Evolutionary conservation across 768 basidiomycete species (phyloP), one percentile per base, ranked within the genome.

Genomic region (Candolleomyces aberdarensis): DNA sequence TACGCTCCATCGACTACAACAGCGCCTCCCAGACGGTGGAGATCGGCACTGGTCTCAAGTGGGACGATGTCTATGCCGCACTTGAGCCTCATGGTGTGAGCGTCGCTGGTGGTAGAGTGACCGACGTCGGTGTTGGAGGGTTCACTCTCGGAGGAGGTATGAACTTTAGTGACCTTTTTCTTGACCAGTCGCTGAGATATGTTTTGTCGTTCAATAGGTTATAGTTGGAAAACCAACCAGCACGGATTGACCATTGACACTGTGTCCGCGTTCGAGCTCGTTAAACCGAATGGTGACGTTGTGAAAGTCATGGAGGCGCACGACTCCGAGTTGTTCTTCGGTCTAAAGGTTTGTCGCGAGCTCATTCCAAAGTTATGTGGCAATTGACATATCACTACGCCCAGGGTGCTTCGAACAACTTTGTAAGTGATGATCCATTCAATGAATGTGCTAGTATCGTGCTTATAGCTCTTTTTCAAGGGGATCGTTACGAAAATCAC

Each of bases 361-460:
- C 20, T 22, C 29, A 8, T 46, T 20, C 44, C 44, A 13, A 46
- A 6, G 29, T 26, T 43, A 31, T 46, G 11, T 31, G 10, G 3
- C 10, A 19, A 11, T 32, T 11, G 44, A 59, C 39, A 56, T 46
- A 7, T 17, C 7, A 0, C 0, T 29, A 44, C 20, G 31, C 15
- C 2, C 62, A 86, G 83, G 87, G 87, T 32, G 86, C 85, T 13
- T 68, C 76, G 63, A 87, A 88, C 63, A 88, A 88, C 62, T 87
- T 85, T 60, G 78, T 74, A 58, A 57, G 67, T 59, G 40, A 59
- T 13, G 41, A 49, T 39, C 26, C 26, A 26, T 26, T 26, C 26
- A 26, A 26, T 26, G 3, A 26, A 26, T 26, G 26, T 26, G 3
- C 15, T 39, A 46, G 14, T 11, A 14, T 22, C 9, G 9, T 15